Conservation (phyloP, 2,329 filamentous ascomycete species). For the Fusarium equiseti region DNA sequence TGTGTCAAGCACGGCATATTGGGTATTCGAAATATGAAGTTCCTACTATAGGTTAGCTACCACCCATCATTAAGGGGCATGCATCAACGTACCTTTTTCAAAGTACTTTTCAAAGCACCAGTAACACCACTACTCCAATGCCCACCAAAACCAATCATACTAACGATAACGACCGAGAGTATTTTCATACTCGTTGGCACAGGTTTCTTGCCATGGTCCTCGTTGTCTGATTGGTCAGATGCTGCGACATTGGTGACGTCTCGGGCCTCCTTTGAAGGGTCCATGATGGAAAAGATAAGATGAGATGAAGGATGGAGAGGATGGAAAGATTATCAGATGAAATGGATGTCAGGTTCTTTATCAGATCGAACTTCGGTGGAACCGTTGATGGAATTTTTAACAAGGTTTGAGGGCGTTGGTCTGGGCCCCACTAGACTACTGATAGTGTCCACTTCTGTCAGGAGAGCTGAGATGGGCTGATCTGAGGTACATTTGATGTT, state of each 20-base stretch:
- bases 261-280: conserved; percentile 17
- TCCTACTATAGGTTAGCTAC: conserved; percentile 49
- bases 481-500: not conserved
- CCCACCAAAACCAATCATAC: conserved; percentile 69
- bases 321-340: conserved; percentile 32
- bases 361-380: conserved; percentile 42
- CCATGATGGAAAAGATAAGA: conserved; percentile 6
- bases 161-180: conserved; percentile 61
- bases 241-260: conserved; percentile 17
- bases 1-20: conserved; percentile 69
- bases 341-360: conserved; percentile 28
- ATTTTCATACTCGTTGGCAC: conserved; percentile 50
- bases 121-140: conserved; percentile 72
- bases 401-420: conserved; percentile 16
- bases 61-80: rapidly evolving
- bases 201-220: conserved; percentile 39
- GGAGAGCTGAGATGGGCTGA: not conserved
- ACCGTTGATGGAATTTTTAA: conserved; percentile 1
- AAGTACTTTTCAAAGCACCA: conserved; percentile 69
- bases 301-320: conserved; percentile 12
- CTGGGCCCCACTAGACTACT: conserved; percentile 15
- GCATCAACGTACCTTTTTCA: conserved; percentile 61
- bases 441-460: conserved; percentile 17
- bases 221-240: conserved; percentile 29
- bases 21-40: conserved; percentile 69